Conservation (phyloP, 2,329 filamentous ascomycete genomes). For the Byssochlamys sp. region DNA sequence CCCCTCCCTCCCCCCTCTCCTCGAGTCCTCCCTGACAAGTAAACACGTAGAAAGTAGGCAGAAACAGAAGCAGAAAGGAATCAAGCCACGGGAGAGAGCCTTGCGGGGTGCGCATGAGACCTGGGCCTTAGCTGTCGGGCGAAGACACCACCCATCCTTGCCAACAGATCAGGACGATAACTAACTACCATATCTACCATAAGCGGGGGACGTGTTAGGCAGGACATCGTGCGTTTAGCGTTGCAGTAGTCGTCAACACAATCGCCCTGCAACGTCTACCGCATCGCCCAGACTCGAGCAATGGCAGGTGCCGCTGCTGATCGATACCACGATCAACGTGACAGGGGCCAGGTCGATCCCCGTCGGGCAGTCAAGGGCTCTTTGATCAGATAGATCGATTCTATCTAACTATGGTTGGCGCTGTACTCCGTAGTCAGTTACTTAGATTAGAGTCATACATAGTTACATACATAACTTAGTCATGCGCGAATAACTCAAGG, state of each 20-base stretch:
- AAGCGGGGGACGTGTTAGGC: not conserved
- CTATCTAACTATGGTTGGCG: no score
- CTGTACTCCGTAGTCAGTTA: not conserved
- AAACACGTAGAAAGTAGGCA: not conserved
- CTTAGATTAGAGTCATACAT: not conserved
- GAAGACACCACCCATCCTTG: not conserved
- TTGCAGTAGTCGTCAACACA: not conserved
- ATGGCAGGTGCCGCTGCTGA: not conserved
- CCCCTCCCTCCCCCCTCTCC: not conserved
- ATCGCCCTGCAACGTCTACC: not conserved
- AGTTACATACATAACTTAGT: no score
- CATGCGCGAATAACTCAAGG: not conserved
- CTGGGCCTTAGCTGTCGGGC: not conserved
- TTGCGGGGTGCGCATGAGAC: not conserved
- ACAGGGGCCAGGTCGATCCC: not conserved
- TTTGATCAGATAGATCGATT: not conserved
- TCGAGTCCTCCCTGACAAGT: not conserved
- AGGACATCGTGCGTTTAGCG: not conserved
- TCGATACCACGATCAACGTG: not conserved
- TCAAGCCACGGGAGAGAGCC: not conserved
- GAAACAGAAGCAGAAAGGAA: not conserved
- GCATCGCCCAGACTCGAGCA: not conserved
- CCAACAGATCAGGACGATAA: not conserved
- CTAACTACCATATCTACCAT: no score
- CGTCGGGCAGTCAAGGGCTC: not conserved